Conservation (phyloP, 257 asterid species). For the Dorcoceras hygrometricum region DNA sequence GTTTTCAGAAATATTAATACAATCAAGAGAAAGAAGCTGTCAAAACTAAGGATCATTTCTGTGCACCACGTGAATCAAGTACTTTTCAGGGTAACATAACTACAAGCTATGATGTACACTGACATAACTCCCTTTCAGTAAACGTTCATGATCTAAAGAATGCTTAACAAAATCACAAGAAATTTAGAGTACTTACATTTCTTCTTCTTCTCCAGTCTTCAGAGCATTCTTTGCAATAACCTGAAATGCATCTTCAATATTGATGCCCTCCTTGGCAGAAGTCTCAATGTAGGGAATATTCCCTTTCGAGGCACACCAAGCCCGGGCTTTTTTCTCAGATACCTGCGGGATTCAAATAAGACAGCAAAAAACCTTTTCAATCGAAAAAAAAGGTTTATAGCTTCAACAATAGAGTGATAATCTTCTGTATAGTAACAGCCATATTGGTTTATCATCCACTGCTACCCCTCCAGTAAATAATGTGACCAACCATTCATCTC, state of each 20-base stretch:
- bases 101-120: conserved; percentile 40
- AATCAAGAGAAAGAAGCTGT: conserved; percentile 16
- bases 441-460: neutral
- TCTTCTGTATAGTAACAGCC: neutral
- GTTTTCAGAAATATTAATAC: conserved; percentile 10
- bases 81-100: conserved; percentile 36
- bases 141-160: conserved; percentile 23
- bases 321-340: conserved; percentile 50
- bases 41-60: conserved; percentile 41
- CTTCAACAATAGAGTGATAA: neutral
- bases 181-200: conserved; percentile 36
- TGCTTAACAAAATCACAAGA: neutral
- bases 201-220: conserved; percentile 57
- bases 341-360: conserved; percentile 25
- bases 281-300: conserved; percentile 63
- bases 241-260: conserved; percentile 61
- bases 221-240: conserved; percentile 64
- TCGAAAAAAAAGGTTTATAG: conserved; percentile 6
- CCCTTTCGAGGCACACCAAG: conserved; percentile 66
- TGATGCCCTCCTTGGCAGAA: conserved; percentile 63
- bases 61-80: conserved; percentile 33
- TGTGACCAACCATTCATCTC: neutral
- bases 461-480: neutral
- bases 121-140: conserved; percentile 43
- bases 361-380: conserved; percentile 7